Evolutionary conservation across 1,284 basidiomycete genomes (phyloP).

Genomic region (Moesziomyces globuligerus): DNA sequence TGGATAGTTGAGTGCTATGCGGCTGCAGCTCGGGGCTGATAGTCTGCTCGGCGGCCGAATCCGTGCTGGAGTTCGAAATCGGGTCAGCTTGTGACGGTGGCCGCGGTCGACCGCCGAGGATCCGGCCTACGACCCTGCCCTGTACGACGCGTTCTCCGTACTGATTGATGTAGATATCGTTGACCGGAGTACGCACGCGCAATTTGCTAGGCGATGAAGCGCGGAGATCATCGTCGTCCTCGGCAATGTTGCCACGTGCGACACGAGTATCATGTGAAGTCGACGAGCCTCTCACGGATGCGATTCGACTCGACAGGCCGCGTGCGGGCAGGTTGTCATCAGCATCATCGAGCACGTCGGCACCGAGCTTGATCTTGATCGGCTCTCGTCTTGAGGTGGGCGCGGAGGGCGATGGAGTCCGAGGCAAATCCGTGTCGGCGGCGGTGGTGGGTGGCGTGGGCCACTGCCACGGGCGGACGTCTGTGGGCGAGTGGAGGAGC

Average conservation of each 20-base stretch:
- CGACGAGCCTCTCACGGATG: slow-evolving; percentile 24
- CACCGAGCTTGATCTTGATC: slow-evolving; percentile 15
- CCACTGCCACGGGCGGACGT: slow-evolving; percentile 41
- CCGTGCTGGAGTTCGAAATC: background rate
- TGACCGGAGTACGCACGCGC: slow-evolving; percentile 17
- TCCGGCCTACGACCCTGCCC: slow-evolving; percentile 45
- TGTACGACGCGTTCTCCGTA: slow-evolving; percentile 46
- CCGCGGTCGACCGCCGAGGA: slow-evolving; percentile 34
- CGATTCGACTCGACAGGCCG: slow-evolving; percentile 24
- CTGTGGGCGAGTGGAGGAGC: slow-evolving; percentile 33
- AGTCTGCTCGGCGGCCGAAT: background rate
- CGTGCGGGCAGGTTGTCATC: slow-evolving; percentile 30
- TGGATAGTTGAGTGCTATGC: background rate
- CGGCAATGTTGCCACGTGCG: background rate
- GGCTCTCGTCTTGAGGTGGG: background rate
- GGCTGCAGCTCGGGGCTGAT: background rate
- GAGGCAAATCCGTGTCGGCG: background rate
- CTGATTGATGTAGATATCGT: slow-evolving; percentile 52
- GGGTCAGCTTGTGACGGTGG: slow-evolving; percentile 9
- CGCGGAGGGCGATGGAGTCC: slow-evolving; percentile 5
- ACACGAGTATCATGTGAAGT: background rate
- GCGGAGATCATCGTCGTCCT: background rate
- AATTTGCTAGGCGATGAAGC: slow-evolving; percentile 20
- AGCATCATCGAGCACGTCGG: slow-evolving; percentile 14
- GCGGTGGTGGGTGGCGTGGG: slow-evolving; percentile 10